Base-by-base conservation (phyloP, 2,329 filamentous ascomycete species). In the Hortaea sp. region DNA sequence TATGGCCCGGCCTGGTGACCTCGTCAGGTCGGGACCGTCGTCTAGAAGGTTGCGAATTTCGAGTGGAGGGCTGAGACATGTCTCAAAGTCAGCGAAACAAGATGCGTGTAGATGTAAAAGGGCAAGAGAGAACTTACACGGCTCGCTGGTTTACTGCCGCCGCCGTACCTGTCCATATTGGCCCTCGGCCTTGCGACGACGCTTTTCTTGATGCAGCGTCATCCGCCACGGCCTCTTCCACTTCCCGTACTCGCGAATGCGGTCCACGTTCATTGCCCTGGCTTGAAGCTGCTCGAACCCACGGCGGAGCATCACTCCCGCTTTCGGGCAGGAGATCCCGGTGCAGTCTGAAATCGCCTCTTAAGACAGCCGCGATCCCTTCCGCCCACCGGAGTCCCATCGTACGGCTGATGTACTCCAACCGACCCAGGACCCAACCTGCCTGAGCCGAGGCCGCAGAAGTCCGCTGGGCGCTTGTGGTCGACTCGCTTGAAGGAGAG, bases 361-460 rank as follows among this genome's bases (percentile, higher is more conserved):
- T 52, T 9, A 63, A 48, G 6, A 53, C 55, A 5, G 57, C 55
- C 4, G 59, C 54, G 7, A 63, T 53, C n/a, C 60, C 60, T 29
- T 56, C 48, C 5, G 59, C 60, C 60, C 60, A 62, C 7, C 47
- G 49, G 30, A 63, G 39, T 1, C 60, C 60, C 3, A 62, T 42
- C 5, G 49, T 35, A 11, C 52, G 48, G 2, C 54, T 53, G 7
- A 63, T 62, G 46, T 56, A 60, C 28, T 57, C 49, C 43, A 63
- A 46, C n/a, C 59, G 53, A 9, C 57, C 56, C 27, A 61, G 49
- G 40, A 63, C 53, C 60, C 60, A 63, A 5, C 54, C 47, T 3
- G 53, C 53, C 47, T 63, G 60, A 2, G 55, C 53, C 2, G 53
- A 45, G 9, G 57, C 55, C 7, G 52, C 56, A 2, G 57, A 57